Conservation (phyloP, 208 protist genomes). For the Leishmania lainsoni region DNA sequence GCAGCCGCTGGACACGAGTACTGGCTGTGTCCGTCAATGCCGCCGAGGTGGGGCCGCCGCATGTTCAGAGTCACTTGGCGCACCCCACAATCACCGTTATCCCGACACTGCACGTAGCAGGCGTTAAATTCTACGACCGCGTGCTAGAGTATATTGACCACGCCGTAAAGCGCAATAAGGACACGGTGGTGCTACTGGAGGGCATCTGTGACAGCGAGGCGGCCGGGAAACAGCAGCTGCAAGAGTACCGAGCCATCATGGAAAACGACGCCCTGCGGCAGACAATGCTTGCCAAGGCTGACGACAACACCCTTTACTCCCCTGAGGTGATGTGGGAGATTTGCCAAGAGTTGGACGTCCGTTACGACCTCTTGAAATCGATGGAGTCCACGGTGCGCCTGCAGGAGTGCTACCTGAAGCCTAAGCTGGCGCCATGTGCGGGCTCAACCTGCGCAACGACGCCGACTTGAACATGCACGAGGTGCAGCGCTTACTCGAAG, state of each 20-base stretch:
- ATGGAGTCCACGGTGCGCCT: slow-evolving; percentile 64
- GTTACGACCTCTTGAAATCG: slow-evolving; percentile 55
- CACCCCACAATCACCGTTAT: slow-evolving; percentile 80
- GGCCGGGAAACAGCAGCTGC: slow-evolving; percentile 72
- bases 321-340: slow-evolving; percentile 71
- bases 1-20: slow-evolving; percentile 84
- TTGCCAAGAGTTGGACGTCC: slow-evolving; percentile 77
- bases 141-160: slow-evolving; percentile 86
- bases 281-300: slow-evolving; percentile 68
- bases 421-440: slow-evolving; percentile 87
- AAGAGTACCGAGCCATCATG: slow-evolving; percentile 81
- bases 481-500: slow-evolving; percentile 70
- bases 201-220: slow-evolving; percentile 85
- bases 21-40: slow-evolving; percentile 42
- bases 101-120: slow-evolving; percentile 85
- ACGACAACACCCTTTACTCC: slow-evolving; percentile 83
- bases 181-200: slow-evolving; percentile 85
- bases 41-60: slow-evolving; percentile 31
- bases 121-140: slow-evolving; percentile 82
- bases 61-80: slow-evolving; percentile 41
- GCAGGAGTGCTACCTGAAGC: slow-evolving; percentile 91
- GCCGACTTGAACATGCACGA: slow-evolving; percentile 83
- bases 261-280: slow-evolving; percentile 42
- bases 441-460: slow-evolving; percentile 77
- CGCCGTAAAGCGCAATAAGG: slow-evolving; percentile 57